These are phyloP conservation scores for Barnettozyma vustinii DNA, from an alignment of 805 yeast genomes.

Conservation along the genomic window DNA sequence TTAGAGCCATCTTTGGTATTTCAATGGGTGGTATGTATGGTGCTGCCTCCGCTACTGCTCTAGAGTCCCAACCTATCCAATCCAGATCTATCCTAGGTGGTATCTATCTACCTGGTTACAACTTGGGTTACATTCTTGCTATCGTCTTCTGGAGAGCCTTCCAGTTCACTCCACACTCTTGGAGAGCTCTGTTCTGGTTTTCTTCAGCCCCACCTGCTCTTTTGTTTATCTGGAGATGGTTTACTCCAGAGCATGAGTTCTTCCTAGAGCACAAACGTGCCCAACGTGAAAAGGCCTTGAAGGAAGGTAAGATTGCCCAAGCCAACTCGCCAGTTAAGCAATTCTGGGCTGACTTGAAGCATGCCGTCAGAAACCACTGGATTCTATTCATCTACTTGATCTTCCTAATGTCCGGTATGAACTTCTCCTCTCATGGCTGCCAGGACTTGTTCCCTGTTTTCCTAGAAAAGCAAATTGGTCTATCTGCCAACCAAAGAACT, in stretches of 20 bases:
- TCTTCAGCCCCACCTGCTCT: slow-evolving; percentile 61
- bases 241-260: slow-evolving; percentile 55
- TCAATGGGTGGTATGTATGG: slow-evolving; percentile 73
- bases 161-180: slow-evolving; percentile 44
- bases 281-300: slow-evolving; percentile 23
- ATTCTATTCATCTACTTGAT: slow-evolving; percentile 51
- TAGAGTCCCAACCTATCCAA: slow-evolving; percentile 55
- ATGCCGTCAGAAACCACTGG: slow-evolving; percentile 50
- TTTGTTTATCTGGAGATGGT: slow-evolving; percentile 51
- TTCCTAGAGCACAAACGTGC: slow-evolving; percentile 32
- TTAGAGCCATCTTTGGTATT: slow-evolving; percentile 61
- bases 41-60: slow-evolving; percentile 57
- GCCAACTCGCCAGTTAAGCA: slow-evolving; percentile 20
- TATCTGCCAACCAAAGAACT: slow-evolving; percentile 42
- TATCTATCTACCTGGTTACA: slow-evolving; percentile 50
- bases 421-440: slow-evolving; percentile 69
- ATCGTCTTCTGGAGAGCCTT: slow-evolving; percentile 63
- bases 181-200: slow-evolving; percentile 76
- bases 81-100: slow-evolving; percentile 64
- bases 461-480: slow-evolving; percentile 46
- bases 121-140: slow-evolving; percentile 62
- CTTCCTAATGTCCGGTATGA: slow-evolving; percentile 61
- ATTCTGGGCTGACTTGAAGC: slow-evolving; percentile 27
- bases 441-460: slow-evolving; percentile 70
- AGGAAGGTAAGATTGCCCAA: slow-evolving; percentile 19